These are phyloP conservation scores for Aspergillus costaricaensis DNA, from an alignment of 2,329 filamentous ascomycete species.

Conservation along the genomic window DNA sequence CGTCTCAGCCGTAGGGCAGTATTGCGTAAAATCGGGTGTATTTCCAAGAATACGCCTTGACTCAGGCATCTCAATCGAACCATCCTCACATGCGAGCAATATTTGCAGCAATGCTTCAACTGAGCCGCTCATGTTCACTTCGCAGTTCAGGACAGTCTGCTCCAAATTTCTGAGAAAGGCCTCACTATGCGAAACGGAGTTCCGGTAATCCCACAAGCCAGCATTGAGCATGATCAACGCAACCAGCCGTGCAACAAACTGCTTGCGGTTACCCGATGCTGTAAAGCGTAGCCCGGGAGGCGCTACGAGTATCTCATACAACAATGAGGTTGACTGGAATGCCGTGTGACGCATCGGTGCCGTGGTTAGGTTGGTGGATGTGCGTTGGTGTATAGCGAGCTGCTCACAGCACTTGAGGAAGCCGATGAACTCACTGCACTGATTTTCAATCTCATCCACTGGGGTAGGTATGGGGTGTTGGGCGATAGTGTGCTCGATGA, in stretches of 20 bases:
- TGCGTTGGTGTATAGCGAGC: conserved; percentile 34
- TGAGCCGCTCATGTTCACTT: conserved; percentile 40
- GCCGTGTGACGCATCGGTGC: conserved; percentile 29
- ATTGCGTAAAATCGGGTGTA: conserved; percentile 31
- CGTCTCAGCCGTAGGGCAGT: conserved; percentile 26
- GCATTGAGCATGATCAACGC: conserved; percentile 42
- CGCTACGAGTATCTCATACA: conserved; percentile 36
- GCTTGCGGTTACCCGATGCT: conserved; percentile 40
- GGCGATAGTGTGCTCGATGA: not conserved
- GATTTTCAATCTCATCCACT: conserved; percentile 35
- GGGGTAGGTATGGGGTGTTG: conserved; percentile 17
- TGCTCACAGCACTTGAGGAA: conserved; percentile 43
- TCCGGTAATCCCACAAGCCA: conserved; percentile 44
- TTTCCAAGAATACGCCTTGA: not conserved
- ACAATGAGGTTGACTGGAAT: conserved; percentile 33
- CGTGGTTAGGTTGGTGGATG: conserved; percentile 18
- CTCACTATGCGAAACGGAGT: conserved; percentile 30
- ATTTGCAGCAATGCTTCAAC: conserved; percentile 44
- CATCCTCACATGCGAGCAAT: conserved; percentile 39
- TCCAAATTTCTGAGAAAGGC: conserved; percentile 37
- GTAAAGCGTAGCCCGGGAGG: conserved; percentile 37
- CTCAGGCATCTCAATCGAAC: conserved; percentile 9
- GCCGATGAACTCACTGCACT: conserved; percentile 42
- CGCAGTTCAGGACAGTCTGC: conserved; percentile 35
- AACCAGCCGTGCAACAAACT: conserved; percentile 40